phyloP scores from a whole-genome alignment of 2,329 filamentous ascomycete genomes.

The Aspergillus tubingensis region DNA sequence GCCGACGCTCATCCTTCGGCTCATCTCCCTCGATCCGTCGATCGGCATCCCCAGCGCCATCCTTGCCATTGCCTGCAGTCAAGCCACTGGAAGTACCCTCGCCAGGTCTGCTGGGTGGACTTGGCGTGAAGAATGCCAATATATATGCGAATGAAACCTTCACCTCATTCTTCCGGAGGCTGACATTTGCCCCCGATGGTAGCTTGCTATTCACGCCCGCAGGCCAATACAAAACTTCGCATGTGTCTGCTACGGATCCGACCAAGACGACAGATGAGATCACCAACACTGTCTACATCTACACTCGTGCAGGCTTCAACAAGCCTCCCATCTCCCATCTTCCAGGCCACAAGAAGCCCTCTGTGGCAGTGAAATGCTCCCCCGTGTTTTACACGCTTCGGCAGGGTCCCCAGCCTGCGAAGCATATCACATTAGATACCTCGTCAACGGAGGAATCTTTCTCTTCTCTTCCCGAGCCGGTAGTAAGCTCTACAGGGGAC shows the following conservation, averaged over 20 bases:
- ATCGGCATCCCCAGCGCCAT: constrained; percentile 90
- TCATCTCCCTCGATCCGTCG: constrained; percentile 75
- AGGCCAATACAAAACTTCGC: constrained; percentile 86
- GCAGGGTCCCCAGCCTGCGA: constrained; percentile 67
- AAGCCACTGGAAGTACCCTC: constrained; percentile 92
- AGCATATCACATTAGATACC: constrained; percentile 92
- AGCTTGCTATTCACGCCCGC: constrained; percentile 92
- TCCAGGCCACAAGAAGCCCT: constrained; percentile 96
- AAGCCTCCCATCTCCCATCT: constrained; percentile 94
- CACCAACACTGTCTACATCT: constrained; percentile 97
- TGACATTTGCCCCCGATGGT: constrained; percentile 94
- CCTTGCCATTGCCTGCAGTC: constrained; percentile 88
- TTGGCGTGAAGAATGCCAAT: constrained; percentile 78
- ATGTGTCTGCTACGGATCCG: constrained; percentile 66
- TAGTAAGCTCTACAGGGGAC: constrained; percentile 53
- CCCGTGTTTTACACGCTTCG: constrained; percentile 84
- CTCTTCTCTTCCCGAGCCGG: constrained; percentile 77
- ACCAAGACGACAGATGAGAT: constrained; percentile 78
- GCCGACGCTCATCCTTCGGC: constrained; percentile 88
- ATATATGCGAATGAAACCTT: constrained; percentile 96
- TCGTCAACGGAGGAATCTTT: constrained; percentile 84
- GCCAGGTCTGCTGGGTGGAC: constrained; percentile 61
- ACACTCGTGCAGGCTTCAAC: constrained; percentile 93
- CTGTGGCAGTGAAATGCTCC: constrained; percentile 91
- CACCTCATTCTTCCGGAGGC: constrained; percentile 91